A percentile compares a stretch with the other conserved stretches of the same genome.
Conservation (phyloP, 192 early-diverging fungal genomes). For the Rhizophagus sp. region DNA sequence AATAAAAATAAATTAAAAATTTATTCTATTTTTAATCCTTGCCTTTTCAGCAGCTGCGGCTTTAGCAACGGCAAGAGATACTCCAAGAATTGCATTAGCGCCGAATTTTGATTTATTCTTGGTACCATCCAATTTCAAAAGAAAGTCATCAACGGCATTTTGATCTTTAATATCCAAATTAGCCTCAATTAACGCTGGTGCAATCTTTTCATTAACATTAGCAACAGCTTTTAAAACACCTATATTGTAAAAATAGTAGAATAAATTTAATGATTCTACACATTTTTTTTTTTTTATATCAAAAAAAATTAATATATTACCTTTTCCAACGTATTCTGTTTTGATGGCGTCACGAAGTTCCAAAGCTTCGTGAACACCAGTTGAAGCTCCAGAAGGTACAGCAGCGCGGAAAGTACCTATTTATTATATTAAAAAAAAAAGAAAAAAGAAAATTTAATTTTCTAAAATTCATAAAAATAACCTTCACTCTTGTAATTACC, state of each 20-base stretch:
- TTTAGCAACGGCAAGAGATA: constrained; percentile 93
- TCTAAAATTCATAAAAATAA: neutral
- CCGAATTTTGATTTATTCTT: constrained; percentile 95
- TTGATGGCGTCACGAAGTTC: constrained; percentile 94
- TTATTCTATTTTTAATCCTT: neutral
- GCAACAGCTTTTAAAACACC: constrained; percentile 88
- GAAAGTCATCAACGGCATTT: constrained; percentile 85
- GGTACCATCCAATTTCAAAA: constrained; percentile 92
- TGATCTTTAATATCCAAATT: constrained; percentile 87
- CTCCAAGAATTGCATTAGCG: constrained; percentile 98
- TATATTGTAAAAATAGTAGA: constrained; percentile 31
- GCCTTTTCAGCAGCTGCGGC: constrained; percentile 90
- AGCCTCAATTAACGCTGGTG: constrained; percentile 78
- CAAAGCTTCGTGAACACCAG: constrained; percentile 97
- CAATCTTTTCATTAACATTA: constrained; percentile 91
- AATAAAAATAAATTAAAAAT: neutral
- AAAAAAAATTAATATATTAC: constrained; percentile 50
- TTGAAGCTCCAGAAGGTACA: constrained; percentile 98
- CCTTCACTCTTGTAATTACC: constrained; percentile 51
- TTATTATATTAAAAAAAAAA: neutral
- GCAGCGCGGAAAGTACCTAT: constrained; percentile 90
- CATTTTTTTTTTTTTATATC: neutral
- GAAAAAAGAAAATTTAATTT: neutral
- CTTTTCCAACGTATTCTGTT: constrained; percentile 90
- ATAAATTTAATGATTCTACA: neutral